Percentiles rank a stretch among this genome's conserved stretches.
Evolutionary conservation across 2,329 filamentous ascomycete species (phyloP).

Genomic region (Colletotrichum orchidophilum): DNA sequence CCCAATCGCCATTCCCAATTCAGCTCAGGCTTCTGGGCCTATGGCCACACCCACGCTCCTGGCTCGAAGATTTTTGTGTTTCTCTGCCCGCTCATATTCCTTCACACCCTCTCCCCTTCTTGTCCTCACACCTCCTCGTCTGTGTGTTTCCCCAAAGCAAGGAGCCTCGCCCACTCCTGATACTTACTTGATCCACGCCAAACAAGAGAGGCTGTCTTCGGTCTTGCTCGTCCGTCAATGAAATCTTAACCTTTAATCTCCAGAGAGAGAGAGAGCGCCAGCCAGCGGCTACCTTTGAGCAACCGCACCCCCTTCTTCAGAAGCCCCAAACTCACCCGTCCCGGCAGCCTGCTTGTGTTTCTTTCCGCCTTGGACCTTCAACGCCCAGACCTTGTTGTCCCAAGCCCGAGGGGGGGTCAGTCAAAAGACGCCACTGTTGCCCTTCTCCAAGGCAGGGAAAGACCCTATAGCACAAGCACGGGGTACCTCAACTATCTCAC

Average conservation of each 20-base stretch:
- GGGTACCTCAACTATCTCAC: slow-evolving; percentile 8
- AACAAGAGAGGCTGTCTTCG: slow-evolving; percentile 15
- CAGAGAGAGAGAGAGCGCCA: neutral
- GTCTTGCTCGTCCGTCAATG: slow-evolving; percentile 18
- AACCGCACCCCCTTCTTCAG: slow-evolving; percentile 29
- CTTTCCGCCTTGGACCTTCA: slow-evolving; percentile 26
- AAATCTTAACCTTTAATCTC: slow-evolving; percentile 29
- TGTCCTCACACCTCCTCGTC: slow-evolving; percentile 17
- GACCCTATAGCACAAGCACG: neutral
- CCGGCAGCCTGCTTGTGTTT: slow-evolving; percentile 32
- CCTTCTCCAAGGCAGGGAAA: slow-evolving; percentile 14
- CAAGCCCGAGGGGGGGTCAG: slow-evolving; percentile 25
- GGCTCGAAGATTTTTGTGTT: neutral
- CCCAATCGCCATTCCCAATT: slow-evolving; percentile 11
- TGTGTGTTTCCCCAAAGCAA: slow-evolving; percentile 31
- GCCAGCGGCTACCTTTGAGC: slow-evolving; percentile 18
- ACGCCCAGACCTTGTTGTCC: slow-evolving; percentile 29
- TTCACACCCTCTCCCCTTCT: slow-evolving; percentile 21
- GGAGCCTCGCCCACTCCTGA: slow-evolving; percentile 29
- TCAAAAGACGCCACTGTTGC: slow-evolving; percentile 15
- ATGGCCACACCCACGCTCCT: slow-evolving; percentile 11
- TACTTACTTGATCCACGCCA: slow-evolving; percentile 15
- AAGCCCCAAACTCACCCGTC: slow-evolving; percentile 14
- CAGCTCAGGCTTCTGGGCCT: slow-evolving; percentile 6
- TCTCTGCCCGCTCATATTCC: slow-evolving; percentile 15